phyloP scores from a whole-genome alignment of 176 grass and related monocot species.

The Sorghum bicolor region Sorghum_bicolor_NCBIv3 NC_012870.2:2596501-2597000 shows the following conservation, averaged over 20 bases:
- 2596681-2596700: neutral
- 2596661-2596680: neutral
- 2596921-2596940: neutral
- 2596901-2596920: slow-evolving; percentile 33
- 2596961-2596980: neutral
- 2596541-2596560: neutral
- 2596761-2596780: neutral
- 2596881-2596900: slow-evolving; percentile 15
- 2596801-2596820: neutral
- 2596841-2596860: no score
- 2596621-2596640: neutral
- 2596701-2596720: neutral
- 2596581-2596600: neutral
- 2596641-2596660: neutral
- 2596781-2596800: neutral
- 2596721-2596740: neutral
- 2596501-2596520: neutral
- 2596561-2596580: neutral
- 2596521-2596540: neutral
- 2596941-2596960: slow-evolving; percentile 57
- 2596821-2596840: neutral
- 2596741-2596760: neutral
- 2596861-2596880: no score
- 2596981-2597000: slow-evolving; percentile 13
- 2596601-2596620: neutral